phyloP scores from a whole-genome alignment of 768 basidiomycete genomes.

The Macrolepiota dolichaula region DNA sequence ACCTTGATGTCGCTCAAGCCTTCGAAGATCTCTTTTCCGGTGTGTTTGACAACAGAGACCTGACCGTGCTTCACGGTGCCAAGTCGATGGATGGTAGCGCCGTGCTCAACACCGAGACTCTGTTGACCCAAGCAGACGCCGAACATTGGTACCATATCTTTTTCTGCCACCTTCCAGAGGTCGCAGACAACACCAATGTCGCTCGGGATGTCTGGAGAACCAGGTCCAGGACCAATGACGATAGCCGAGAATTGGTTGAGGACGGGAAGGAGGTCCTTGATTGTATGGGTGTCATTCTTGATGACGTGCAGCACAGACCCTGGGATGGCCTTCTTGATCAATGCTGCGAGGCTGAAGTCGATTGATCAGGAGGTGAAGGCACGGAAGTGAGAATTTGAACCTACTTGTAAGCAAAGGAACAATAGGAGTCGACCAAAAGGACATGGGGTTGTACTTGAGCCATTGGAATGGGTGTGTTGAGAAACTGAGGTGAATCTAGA shows the following conservation, averaged over 20 bases:
- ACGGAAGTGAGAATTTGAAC: slow-evolving; percentile 20
- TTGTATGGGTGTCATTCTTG: slow-evolving; percentile 62
- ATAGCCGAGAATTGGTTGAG: slow-evolving; percentile 65
- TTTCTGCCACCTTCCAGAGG: slow-evolving; percentile 61
- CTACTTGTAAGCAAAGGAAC: slow-evolving; percentile 85
- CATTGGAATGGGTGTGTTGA: slow-evolving; percentile 20
- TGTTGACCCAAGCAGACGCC: slow-evolving; percentile 85
- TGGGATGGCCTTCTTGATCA: slow-evolving; percentile 63
- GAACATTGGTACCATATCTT: slow-evolving; percentile 63
- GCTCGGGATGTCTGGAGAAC: slow-evolving; percentile 57
- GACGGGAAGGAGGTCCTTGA: slow-evolving; percentile 46
- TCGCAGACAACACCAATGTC: slow-evolving; percentile 71
- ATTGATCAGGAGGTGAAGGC: background rate
- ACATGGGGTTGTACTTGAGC: slow-evolving; percentile 44
- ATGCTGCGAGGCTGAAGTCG: slow-evolving; percentile 59
- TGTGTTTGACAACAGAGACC: slow-evolving; percentile 61
- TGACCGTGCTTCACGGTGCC: slow-evolving; percentile 30
- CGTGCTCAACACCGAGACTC: slow-evolving; percentile 64
- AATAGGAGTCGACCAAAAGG: slow-evolving; percentile 79
- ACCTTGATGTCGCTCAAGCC: slow-evolving; percentile 50
- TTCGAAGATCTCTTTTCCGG: slow-evolving; percentile 56
- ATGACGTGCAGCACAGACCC: slow-evolving; percentile 63
- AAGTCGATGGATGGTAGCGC: slow-evolving; percentile 58
- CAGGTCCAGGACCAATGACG: slow-evolving; percentile 78
- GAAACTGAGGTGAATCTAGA: background rate